phyloP scores from a whole-genome alignment of 768 basidiomycete genomes.

The Suillus decipiens region DNA sequence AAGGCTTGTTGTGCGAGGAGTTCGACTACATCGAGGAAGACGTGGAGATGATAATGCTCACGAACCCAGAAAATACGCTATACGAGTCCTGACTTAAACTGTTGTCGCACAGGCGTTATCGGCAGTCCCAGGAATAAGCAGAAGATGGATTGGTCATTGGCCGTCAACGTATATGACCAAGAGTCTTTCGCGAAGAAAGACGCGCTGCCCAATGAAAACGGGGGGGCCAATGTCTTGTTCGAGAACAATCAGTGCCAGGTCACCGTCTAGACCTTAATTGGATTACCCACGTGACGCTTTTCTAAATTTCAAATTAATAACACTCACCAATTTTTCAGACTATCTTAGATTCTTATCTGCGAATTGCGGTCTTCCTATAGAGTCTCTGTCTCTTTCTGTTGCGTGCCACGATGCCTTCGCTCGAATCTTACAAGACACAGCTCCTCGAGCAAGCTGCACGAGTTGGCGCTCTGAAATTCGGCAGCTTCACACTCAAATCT shows the following conservation, averaged over 20 bases:
- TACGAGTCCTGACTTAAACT: background rate
- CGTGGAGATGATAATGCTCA: background rate
- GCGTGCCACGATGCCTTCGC: constrained; percentile 4
- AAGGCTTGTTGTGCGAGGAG: background rate
- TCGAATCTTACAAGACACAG: constrained; percentile 57
- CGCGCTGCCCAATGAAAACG: background rate
- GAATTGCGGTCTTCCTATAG: background rate
- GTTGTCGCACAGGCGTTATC: background rate
- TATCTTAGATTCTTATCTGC: background rate
- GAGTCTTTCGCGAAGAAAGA: background rate
- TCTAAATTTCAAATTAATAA: background rate
- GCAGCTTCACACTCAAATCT: constrained; percentile 91
- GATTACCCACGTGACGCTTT: background rate
- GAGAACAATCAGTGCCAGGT: no score
- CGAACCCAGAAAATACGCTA: background rate
- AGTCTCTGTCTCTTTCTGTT: background rate
- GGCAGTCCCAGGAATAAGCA: background rate
- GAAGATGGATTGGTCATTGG: background rate
- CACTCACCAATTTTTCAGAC: background rate
- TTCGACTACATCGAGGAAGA: background rate
- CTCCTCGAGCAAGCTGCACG: constrained; percentile 70
- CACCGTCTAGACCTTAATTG: background rate
- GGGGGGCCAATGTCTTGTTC: no score
- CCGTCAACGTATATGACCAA: background rate
- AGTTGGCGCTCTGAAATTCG: constrained; percentile 83